Conservation (phyloP, 2,329 filamentous ascomycete species). For the Sodiomyces alkalinus region DNA sequence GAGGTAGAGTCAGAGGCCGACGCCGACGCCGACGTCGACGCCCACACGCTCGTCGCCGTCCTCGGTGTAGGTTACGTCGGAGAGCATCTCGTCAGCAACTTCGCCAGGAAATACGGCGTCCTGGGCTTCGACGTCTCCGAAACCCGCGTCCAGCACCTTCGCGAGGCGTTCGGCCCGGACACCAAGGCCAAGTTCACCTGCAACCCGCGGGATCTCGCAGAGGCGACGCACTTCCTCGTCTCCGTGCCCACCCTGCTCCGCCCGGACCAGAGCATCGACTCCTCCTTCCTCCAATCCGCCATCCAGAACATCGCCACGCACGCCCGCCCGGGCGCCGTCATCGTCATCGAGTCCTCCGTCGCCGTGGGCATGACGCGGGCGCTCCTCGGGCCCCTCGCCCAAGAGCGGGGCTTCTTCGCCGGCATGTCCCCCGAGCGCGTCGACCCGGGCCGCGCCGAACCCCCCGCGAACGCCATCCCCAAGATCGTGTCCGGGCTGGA, state of each 20-base stretch:
- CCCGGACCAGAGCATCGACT: slow-evolving; percentile 19
- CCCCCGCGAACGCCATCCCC: slow-evolving; percentile 18
- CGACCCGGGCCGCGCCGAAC: slow-evolving; percentile 19
- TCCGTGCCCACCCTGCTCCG: slow-evolving; percentile 24
- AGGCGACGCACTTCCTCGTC: slow-evolving; percentile 23
- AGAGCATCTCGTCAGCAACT: slow-evolving; percentile 28
- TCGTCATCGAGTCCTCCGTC: slow-evolving; percentile 25
- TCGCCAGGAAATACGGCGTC: slow-evolving; percentile 23
- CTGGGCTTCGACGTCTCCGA: slow-evolving; percentile 33
- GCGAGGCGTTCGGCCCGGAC: slow-evolving; percentile 12
- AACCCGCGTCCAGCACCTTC: slow-evolving; percentile 19
- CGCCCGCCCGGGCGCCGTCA: slow-evolving; percentile 17
- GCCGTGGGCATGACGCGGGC: slow-evolving; percentile 25
- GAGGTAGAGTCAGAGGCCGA: too few relatives aligned
- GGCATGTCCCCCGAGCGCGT: slow-evolving; percentile 23
- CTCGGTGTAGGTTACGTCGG: slow-evolving; percentile 39
- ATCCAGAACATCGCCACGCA: slow-evolving; percentile 15
- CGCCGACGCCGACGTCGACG: too few relatives aligned
- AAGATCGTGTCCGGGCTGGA: slow-evolving; percentile 26
- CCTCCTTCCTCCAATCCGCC: slow-evolving; percentile 19
- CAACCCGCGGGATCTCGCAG: slow-evolving; percentile 13
- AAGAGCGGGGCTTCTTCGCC: slow-evolving; percentile 15
- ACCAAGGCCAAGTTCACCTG: slow-evolving; percentile 20
- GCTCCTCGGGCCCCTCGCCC: slow-evolving; percentile 18
- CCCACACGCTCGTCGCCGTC: slow-evolving; percentile 28